Conservation (phyloP, 352 stramenopile genomes). For the Phytophthora macrochlamydospora region DNA sequence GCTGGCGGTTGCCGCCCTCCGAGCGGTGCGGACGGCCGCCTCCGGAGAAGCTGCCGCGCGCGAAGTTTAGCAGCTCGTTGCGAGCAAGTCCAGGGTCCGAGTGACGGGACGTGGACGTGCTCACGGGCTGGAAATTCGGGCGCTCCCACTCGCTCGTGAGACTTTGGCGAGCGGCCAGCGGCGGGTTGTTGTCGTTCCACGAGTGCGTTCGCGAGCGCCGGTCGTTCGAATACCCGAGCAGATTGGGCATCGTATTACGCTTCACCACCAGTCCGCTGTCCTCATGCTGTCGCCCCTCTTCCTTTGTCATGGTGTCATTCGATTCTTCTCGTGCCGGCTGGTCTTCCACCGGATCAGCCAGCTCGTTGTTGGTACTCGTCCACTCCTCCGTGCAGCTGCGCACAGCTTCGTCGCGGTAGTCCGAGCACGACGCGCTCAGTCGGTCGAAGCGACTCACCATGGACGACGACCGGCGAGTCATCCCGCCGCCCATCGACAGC, state of each 20-base stretch:
- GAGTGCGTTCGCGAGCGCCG: slow-evolving; percentile 49
- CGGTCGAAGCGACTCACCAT: slow-evolving; percentile 41
- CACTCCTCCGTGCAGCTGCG: slow-evolving; percentile 37
- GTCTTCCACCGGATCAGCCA: slow-evolving; percentile 41
- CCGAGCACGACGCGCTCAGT: slow-evolving; percentile 36
- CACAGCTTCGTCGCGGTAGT: slow-evolving; percentile 39
- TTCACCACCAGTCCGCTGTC: slow-evolving; percentile 44
- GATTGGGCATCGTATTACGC: slow-evolving; percentile 52
- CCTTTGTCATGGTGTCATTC: slow-evolving; percentile 7
- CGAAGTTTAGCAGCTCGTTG: slow-evolving; percentile 77
- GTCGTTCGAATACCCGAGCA: slow-evolving; percentile 56
- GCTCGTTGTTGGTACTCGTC: slow-evolving; percentile 18
- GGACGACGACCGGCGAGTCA: slow-evolving; percentile 26
- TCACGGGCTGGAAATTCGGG: slow-evolving; percentile 50
- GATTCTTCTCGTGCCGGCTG: slow-evolving; percentile 25
- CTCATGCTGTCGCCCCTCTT: slow-evolving; percentile 22
- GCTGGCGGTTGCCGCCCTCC: slow-evolving; percentile 43
- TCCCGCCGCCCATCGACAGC: slow-evolving; percentile 24
- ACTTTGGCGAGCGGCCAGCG: slow-evolving; percentile 32
- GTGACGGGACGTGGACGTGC: slow-evolving; percentile 50
- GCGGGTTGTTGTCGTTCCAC: slow-evolving; percentile 54
- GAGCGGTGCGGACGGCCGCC: slow-evolving; percentile 40
- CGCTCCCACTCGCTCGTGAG: slow-evolving; percentile 52
- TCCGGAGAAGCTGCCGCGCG: slow-evolving; percentile 51
- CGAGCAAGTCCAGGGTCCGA: slow-evolving; percentile 71